A percentile compares a stretch with the other conserved stretches of the same genome.
These are phyloP conservation scores for Blastocystis sp. DNA, from an alignment of 352 stramenopile genomes.

Conservation along the genomic window DNA sequence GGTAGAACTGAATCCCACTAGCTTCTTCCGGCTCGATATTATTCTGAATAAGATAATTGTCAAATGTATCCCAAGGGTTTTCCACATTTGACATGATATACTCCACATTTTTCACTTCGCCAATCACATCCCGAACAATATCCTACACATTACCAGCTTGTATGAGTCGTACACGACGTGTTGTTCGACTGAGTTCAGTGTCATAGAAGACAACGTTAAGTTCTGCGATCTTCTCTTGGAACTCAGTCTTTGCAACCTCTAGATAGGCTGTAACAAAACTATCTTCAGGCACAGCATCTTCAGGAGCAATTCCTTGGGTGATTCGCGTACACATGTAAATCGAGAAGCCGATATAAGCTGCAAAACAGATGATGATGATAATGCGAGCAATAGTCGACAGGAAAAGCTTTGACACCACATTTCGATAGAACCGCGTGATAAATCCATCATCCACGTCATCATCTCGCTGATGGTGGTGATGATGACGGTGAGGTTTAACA, in stretches of 20 bases:
- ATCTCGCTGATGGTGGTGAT: background rate
- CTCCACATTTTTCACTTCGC: background rate
- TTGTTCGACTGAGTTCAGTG: background rate
- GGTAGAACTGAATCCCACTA: background rate
- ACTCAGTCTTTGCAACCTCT: background rate
- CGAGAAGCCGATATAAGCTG: background rate
- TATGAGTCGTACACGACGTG: background rate
- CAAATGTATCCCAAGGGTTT: slow-evolving; percentile 50
- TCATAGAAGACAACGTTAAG: slow-evolving; percentile 44
- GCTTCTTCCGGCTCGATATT: background rate
- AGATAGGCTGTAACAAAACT: slow-evolving; percentile 30
- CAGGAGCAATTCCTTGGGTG: slow-evolving; percentile 22
- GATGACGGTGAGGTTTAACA: background rate
- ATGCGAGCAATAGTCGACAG: background rate
- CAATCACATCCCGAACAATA: background rate
- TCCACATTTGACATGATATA: background rate
- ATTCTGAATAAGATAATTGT: background rate
- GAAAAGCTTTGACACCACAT: slow-evolving; percentile 10
- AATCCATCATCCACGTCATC: background rate
- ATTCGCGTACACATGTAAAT: slow-evolving; percentile 9
- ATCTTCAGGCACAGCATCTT: slow-evolving; percentile 47
- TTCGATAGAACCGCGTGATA: background rate
- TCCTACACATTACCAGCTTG: background rate
- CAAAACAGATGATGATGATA: background rate
- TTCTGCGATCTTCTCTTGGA: slow-evolving; percentile 44